Conservation (phyloP, 1,284 basidiomycete genomes). For the Rhodofomes roseus region DNA sequence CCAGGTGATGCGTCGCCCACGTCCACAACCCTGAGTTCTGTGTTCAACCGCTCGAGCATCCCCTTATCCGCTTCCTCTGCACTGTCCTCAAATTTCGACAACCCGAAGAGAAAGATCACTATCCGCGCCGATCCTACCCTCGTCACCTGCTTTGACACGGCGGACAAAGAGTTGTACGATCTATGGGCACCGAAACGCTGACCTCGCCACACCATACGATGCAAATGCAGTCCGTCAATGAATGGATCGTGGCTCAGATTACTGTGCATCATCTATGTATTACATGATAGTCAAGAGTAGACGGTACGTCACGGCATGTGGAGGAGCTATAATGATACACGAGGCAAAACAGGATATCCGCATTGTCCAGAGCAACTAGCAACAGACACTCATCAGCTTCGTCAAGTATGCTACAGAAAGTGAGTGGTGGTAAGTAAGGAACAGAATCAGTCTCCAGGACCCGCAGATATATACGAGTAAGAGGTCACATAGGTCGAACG, state of each 20-base stretch:
- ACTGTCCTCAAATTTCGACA: constrained; percentile 14
- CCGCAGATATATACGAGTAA: constrained; percentile 1
- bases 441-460: neutral
- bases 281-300: neutral
- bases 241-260: no score
- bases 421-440: neutral
- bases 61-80: constrained; percentile 16
- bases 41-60: constrained; percentile 11
- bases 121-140: constrained; percentile 63
- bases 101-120: constrained; percentile 36
- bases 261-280: neutral
- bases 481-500: neutral
- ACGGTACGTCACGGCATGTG: neutral
- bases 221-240: neutral
- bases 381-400: neutral
- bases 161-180: constrained; percentile 69
- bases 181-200: constrained; percentile 59
- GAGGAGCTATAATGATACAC: constrained; percentile 5
- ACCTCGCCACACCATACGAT: neutral
- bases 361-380: neutral
- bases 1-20: constrained; percentile 17
- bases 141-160: constrained; percentile 66
- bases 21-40: constrained; percentile 18
- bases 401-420: constrained; percentile 2
- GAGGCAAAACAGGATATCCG: neutral